Percentiles rank a stretch among this genome's conserved stretches.
Conservation (phyloP, 768 basidiomycete species). For the Rickenella mellea region DNA sequence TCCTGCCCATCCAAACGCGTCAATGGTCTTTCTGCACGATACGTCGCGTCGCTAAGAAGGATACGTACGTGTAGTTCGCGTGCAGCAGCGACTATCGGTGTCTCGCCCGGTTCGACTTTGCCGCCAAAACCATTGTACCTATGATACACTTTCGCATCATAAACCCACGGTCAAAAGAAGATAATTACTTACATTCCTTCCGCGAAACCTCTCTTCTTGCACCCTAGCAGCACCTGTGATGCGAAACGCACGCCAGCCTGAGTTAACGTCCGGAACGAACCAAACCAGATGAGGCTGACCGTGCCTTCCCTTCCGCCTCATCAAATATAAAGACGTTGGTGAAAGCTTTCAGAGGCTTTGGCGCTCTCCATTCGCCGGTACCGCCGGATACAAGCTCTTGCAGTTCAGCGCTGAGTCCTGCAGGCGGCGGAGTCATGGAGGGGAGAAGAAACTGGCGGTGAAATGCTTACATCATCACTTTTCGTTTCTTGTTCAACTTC, state of each 20-base stretch:
- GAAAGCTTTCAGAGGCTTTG: slow-evolving; percentile 36
- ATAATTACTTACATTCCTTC: slow-evolving; percentile 37
- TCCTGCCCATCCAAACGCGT: slow-evolving; percentile 38
- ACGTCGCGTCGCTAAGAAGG: not conserved
- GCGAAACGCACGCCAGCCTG: no score
- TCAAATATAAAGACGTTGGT: slow-evolving; percentile 66
- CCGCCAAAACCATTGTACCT: slow-evolving; percentile 90
- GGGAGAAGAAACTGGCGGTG: slow-evolving; percentile 10
- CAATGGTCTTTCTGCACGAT: no score
- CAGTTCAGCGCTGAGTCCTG: slow-evolving; percentile 30
- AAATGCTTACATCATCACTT: no score
- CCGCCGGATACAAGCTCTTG: slow-evolving; percentile 30
- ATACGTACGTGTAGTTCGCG: slow-evolving; percentile 37
- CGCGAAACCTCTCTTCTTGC: slow-evolving; percentile 76
- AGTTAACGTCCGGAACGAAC: not conserved
- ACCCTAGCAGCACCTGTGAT: slow-evolving; percentile 63
- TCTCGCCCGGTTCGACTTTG: slow-evolving; percentile 73
- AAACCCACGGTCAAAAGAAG: not conserved
- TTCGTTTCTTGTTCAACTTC: no score
- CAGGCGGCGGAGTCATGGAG: slow-evolving; percentile 20
- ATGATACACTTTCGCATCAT: slow-evolving; percentile 3
- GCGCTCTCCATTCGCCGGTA: slow-evolving; percentile 32
- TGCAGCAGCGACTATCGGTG: slow-evolving; percentile 55
- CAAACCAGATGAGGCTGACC: not conserved
- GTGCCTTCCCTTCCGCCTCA: slow-evolving; percentile 15